A percentile compares a stretch with the other conserved stretches of the same genome.
Conservation (phyloP, 495 filamentous ascomycete genomes). For the Penicillium mononematosum region DNA sequence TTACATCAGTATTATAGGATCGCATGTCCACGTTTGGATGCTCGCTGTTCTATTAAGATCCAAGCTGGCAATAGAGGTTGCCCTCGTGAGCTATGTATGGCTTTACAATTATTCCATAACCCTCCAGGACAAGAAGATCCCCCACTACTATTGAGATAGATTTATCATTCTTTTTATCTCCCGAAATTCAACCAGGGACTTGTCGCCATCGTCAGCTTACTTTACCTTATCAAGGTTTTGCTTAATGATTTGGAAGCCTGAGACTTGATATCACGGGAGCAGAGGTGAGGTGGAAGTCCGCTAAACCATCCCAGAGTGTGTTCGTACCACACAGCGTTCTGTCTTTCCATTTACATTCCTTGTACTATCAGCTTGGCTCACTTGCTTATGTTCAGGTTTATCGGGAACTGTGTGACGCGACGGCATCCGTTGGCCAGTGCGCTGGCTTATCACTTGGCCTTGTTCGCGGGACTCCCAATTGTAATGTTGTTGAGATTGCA, state of each 20-base stretch:
- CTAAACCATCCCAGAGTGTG: background rate
- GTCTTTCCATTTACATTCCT: no score
- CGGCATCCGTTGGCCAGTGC: no score
- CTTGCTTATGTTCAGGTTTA: no score
- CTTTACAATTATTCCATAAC: background rate
- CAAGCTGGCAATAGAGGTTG: background rate
- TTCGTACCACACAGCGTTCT: no score
- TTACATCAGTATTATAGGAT: constrained; percentile 1
- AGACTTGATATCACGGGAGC: background rate
- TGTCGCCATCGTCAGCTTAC: background rate
- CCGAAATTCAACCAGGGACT: background rate
- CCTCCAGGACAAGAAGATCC: background rate
- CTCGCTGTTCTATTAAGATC: background rate
- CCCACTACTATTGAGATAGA: no score
- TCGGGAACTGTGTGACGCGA: no score
- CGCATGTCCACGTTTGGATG: constrained; percentile 8
- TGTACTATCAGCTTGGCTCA: no score
- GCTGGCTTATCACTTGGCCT: no score
- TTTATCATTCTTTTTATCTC: no score
- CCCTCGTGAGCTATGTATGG: background rate
- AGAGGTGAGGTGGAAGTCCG: background rate
- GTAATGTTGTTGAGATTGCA: background rate
- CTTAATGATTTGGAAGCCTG: background rate
- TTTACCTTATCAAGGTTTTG: background rate
- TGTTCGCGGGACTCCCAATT: background rate